phyloP scores from a whole-genome alignment of 169 alveolate genomes.

The Cryptosporidium xiaoi region DNA sequence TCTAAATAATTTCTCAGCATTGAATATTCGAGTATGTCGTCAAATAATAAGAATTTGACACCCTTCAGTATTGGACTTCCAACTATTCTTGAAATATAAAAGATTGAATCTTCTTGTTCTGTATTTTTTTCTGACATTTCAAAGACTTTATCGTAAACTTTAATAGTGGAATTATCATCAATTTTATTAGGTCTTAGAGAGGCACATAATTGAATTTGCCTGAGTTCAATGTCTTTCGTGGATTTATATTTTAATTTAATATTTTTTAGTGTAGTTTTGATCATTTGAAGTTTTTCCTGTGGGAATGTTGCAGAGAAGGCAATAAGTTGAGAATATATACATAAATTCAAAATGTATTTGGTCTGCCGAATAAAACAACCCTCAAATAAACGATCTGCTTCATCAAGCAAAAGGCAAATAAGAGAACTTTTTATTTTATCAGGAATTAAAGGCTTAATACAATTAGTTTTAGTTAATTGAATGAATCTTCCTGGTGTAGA shows the following conservation, averaged over 20 bases:
- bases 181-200: background rate
- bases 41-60: conserved; percentile 29
- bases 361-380: conserved; percentile 71
- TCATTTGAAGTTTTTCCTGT: conserved; percentile 22
- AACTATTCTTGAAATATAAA: background rate
- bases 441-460: conserved; percentile 1
- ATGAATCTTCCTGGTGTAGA: conserved; percentile 71
- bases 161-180: background rate
- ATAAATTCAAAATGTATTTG: background rate
- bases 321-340: conserved; percentile 58
- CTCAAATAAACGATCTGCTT: conserved; percentile 78
- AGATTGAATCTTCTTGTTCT: background rate
- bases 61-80: conserved; percentile 34
- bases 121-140: background rate
- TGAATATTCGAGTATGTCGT: background rate
- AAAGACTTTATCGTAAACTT: background rate
- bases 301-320: conserved; percentile 80
- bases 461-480: conserved; percentile 15
- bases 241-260: background rate
- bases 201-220: conserved; percentile 65
- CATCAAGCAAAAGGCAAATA: conserved; percentile 72
- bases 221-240: background rate
- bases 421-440: conserved; percentile 14
- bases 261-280: conserved; percentile 1
- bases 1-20: background rate